phyloP scores from a whole-genome alignment of 352 stramenopile species.

The Pythium volutum region DNA sequence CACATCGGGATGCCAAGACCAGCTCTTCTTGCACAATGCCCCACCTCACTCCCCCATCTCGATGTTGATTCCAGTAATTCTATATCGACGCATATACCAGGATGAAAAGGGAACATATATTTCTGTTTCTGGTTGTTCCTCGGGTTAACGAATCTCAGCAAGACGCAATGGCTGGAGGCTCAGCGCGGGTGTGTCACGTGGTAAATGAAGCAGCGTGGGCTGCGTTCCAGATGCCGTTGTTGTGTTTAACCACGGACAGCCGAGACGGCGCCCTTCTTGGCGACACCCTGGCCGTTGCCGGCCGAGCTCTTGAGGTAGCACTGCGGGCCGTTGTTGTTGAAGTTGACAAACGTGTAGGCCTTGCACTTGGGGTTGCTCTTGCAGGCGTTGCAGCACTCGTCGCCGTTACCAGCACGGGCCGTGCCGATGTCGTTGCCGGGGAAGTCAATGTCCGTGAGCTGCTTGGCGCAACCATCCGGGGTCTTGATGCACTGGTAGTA shows the following conservation, averaged over 20 bases:
- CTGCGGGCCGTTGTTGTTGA: slow-evolving; percentile 39
- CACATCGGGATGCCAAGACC: too few species aligned
- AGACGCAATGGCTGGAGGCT: neutral
- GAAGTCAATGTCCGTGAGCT: slow-evolving; percentile 43
- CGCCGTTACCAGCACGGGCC: slow-evolving; percentile 31
- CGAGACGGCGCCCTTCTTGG: slow-evolving; percentile 43
- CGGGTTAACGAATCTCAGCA: neutral
- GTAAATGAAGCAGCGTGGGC: neutral
- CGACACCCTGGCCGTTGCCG: slow-evolving; percentile 3
- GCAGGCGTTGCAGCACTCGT: slow-evolving; percentile 45
- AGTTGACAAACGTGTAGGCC: slow-evolving; percentile 63
- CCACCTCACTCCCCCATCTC: too few species aligned
- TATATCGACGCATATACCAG: too few species aligned
- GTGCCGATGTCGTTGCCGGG: slow-evolving; percentile 44
- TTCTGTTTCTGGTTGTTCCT: neutral
- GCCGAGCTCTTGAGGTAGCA: slow-evolving; percentile 50
- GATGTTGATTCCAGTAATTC: too few species aligned
- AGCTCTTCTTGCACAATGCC: too few species aligned
- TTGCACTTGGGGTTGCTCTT: slow-evolving; percentile 33
- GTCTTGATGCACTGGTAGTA: slow-evolving; percentile 52
- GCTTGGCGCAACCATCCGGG: slow-evolving; percentile 27
- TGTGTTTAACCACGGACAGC: neutral
- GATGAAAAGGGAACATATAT: too few species aligned
- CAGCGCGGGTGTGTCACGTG: neutral
- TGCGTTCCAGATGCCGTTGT: neutral